Evolutionary conservation across 1,139 yeast genomes (phyloP).

Genomic region (Martiniozyma asiatica): DNA sequence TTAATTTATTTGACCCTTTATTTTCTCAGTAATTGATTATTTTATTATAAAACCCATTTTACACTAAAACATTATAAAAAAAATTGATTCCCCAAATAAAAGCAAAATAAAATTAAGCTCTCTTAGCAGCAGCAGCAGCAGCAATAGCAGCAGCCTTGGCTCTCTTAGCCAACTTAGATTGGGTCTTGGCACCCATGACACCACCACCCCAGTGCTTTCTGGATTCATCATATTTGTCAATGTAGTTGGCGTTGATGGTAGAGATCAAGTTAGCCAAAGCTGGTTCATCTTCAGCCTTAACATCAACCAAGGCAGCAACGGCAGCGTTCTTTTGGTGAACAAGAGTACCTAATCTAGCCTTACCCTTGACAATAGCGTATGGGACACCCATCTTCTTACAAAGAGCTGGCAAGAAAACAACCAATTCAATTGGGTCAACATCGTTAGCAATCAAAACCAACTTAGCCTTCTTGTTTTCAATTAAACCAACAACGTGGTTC

Average conservation of each 20-base stretch:
- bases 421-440: conserved; percentile 97
- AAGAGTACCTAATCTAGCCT: conserved; percentile 95
- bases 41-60: too few species aligned
- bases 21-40: too few species aligned
- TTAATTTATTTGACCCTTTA: too few species aligned
- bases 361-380: conserved; percentile 96
- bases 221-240: conserved; percentile 84
- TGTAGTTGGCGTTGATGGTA: conserved; percentile 85
- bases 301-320: conserved; percentile 95
- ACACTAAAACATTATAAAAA: too few species aligned
- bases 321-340: conserved; percentile 96
- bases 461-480: conserved; percentile 97
- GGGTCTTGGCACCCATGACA: conserved; percentile 87
- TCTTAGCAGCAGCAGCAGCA: conserved; percentile 16
- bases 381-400: conserved; percentile 99
- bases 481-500: conserved; percentile 92
- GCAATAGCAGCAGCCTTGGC: conserved; percentile 30
- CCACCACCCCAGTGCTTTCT: conserved; percentile 99
- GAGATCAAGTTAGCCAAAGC: conserved; percentile 86
- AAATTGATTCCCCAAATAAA: too few species aligned
- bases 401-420: conserved; percentile 91
- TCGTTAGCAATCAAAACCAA: conserved; percentile 95
- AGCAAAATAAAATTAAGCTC: conserved; percentile 1
- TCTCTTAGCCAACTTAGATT: conserved; percentile 46
- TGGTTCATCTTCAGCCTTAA: conserved; percentile 85